Percentiles rank a stretch among this genome's conserved stretches.
phyloP scores from a whole-genome alignment of 2,329 filamentous ascomycete genomes.

The Xylariaceae sp. region DNA sequence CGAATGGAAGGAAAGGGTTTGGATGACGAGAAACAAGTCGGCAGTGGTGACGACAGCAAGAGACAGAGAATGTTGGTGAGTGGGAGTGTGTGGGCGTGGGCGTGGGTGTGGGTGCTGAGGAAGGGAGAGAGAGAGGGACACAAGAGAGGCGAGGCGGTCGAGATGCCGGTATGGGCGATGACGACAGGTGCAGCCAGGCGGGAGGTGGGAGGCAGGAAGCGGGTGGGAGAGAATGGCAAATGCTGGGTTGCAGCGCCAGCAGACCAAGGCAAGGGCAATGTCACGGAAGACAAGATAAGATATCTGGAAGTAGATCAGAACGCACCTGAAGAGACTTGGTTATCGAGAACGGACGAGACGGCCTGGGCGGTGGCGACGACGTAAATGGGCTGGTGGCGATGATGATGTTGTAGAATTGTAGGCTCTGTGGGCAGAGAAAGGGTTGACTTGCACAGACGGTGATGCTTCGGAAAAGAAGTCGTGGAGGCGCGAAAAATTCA shows the following conservation, averaged over 20 bases:
- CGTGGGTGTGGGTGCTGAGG: slow-evolving; percentile 11
- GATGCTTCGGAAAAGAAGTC: slow-evolving; percentile 25
- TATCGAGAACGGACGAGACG: no score
- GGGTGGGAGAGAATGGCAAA: slow-evolving; percentile 15
- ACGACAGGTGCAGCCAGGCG: slow-evolving; percentile 29
- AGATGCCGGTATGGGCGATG: slow-evolving; percentile 30
- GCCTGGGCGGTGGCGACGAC: no score
- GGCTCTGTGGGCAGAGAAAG: slow-evolving; percentile 15
- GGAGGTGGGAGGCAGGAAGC: slow-evolving; percentile 3
- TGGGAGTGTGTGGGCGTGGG: slow-evolving; percentile 16
- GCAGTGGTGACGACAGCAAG: slow-evolving; percentile 9
- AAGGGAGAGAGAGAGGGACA: background rate
- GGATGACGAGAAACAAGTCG: slow-evolving; percentile 17
- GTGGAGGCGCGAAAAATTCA: slow-evolving; percentile 23
- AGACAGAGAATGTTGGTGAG: background rate
- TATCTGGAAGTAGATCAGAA: background rate
- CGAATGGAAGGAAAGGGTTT: slow-evolving; percentile 17
- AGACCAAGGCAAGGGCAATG: slow-evolving; percentile 19
- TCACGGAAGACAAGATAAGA: slow-evolving; percentile 5
- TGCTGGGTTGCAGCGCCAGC: slow-evolving; percentile 28
- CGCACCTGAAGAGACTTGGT: background rate
- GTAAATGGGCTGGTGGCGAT: background rate
- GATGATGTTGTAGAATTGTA: slow-evolving; percentile 8
- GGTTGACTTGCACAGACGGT: slow-evolving; percentile 19
- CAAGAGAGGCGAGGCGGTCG: slow-evolving; percentile 21